Evolutionary conservation across 331 rosid species (phyloP), one percentile per base, ranked within the genome.

Genomic region (Stylosanthes scabra): DNA sequence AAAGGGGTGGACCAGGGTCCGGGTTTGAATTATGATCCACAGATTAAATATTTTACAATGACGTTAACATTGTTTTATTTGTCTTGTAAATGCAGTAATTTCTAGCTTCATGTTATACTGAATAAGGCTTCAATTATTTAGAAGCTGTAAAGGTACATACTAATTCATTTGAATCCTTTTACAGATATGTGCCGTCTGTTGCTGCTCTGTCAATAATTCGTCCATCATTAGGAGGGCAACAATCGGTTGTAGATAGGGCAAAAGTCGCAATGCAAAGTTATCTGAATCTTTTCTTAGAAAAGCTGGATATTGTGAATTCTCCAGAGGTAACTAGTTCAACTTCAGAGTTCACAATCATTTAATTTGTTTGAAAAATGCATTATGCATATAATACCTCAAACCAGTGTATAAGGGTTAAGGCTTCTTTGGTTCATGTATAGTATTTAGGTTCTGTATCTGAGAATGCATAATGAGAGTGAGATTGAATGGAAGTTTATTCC

Each of bases 221-320:
- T 42, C 96, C 97, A 54, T 88, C 91, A 27, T 66, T 91, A 46
- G 89, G 97, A 71, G 86, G 93, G 49, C 97, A 91, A 59, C 88
- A 91, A 75, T 82, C 88, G 74, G 70, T 83, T 68, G 89, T 97
- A 11, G 91, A 86, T 79, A 84, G 65, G 59, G 98, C 95, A 70
- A 93, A 88, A 84, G 78, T 75, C 20, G 88, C 91, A 86, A 93
- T 93, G 98, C 96, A 91, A 83, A 86, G 86, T 14, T 93, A 93
- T 79, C 74, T 93, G 86, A 87, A 86, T 82, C 98, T 82, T 44
- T 93, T 91, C 70, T 66, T 91, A 25, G 97, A 96, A 80, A 91
- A 85, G 83, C 75, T 85, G 83, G 95, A 93, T 75, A 85, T 91
- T 64, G 93, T 91, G 65, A 93, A 93, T 84, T 91, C 97, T 75